Base-by-base conservation (phyloP, 331 rosid genomes). In the Acacia concinna region DNA sequence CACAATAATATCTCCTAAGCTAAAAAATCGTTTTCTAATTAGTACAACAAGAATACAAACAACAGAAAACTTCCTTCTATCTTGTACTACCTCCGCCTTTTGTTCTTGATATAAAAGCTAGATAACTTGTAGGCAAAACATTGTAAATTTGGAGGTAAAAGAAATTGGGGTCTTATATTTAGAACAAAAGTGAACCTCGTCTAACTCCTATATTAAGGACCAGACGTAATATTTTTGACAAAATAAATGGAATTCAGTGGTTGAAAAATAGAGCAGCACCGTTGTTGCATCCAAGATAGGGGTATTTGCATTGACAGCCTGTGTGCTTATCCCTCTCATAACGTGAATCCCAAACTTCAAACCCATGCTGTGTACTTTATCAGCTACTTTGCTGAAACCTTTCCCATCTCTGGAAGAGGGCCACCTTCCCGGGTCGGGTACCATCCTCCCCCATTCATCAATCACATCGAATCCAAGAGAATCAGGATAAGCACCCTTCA, bases 281-380 rank as follows among this genome's bases (percentile, higher is more conserved):
- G 71, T 90, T 30, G 75, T 68, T 44, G 81, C 57, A 79, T 95
- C 98, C 72, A 95, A 85, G 79, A 95, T 91, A 79, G 95, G 93
- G 65, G 98, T 88, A 68, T 86, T 91, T 7, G 92, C 96, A 79
- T 89, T 89, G 52, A 93, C 90, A 5, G 96, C 98, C 84, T 96
- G 99, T 25, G 98, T 93, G 78, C 99, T 96, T 74, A 93, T 96
- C 73, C 97, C 99, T 78, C 94, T 87, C 99, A 96, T 96, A 66
- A 91, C 85, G 88, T 93, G 99, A 93, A 93, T 89, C 56, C 98
- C 99, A 59, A 96, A 93, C 86, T 93, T 93, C 73, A 96, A 88
- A 82, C 98, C 99, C 93, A 93, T 40, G 82, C 54, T 70, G 76
- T 91, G 99, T 40, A 95, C 98, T 87, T 81, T 87, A 71, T 84